A percentile compares a stretch with the other conserved stretches of the same genome.
phyloP scores from a whole-genome alignment of 257 asterid genomes.

The Solanum arcanum region DNA sequence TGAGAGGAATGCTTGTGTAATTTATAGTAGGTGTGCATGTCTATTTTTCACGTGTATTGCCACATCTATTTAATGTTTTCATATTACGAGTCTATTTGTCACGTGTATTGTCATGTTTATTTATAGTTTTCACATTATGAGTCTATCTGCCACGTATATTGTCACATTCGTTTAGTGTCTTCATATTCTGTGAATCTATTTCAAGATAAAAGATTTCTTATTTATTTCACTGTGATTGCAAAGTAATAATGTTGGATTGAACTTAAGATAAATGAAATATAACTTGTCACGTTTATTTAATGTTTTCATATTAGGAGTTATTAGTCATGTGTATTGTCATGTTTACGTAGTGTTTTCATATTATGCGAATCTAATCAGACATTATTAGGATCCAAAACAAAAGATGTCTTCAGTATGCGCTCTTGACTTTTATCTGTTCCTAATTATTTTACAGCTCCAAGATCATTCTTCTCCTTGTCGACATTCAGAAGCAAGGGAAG shows the following conservation, averaged over 20 bases:
- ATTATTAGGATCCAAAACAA: not conserved
- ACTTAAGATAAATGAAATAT: not conserved
- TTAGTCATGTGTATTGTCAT: not conserved
- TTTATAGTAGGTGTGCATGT: not conserved
- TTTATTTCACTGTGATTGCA: not conserved
- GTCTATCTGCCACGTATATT: no score
- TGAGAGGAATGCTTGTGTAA: not conserved
- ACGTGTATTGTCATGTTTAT: no score
- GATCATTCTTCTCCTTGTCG: constrained; percentile 83
- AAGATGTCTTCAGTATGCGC: not conserved
- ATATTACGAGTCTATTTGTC: no score
- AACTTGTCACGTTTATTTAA: not conserved
- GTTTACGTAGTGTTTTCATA: not conserved
- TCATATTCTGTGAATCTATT: not conserved
- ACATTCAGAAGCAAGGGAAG: constrained; percentile 90
- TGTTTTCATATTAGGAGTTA: not conserved
- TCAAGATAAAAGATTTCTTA: not conserved
- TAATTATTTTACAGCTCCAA: constrained; percentile 53
- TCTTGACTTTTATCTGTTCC: not conserved
- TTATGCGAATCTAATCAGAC: not conserved
- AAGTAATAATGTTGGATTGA: not conserved
- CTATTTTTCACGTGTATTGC: not conserved
- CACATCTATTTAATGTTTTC: not conserved
- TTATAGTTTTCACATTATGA: no score
- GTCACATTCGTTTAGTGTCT: not conserved